Evolutionary conservation across 108 stramenopile species (phyloP).

Genomic region (Pseudonitzschia multistriata): DNA sequence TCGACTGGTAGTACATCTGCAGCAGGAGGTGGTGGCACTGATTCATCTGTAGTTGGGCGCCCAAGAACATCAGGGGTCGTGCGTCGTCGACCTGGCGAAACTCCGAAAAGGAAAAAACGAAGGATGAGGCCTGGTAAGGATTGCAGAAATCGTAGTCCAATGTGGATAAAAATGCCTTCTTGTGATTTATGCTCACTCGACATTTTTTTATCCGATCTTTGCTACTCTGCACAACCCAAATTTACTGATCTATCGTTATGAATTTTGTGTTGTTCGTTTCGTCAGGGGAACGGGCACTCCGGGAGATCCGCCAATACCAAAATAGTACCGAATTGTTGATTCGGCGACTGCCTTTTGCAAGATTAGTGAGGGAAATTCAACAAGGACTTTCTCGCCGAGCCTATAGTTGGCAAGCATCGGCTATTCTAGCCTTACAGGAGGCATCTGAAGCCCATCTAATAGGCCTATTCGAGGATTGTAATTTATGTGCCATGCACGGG

Average conservation of each 20-base stretch:
- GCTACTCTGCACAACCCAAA: not conserved
- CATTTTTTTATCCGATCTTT: not conserved
- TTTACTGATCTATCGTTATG: too few species aligned
- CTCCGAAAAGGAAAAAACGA: slow-evolving; percentile 43
- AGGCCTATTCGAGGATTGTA: slow-evolving; percentile 93
- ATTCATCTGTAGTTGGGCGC: slow-evolving; percentile 23
- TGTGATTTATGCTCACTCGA: not conserved
- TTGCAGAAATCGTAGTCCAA: not conserved
- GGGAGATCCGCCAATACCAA: slow-evolving; percentile 95
- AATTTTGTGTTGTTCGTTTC: not conserved
- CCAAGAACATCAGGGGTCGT: slow-evolving; percentile 6
- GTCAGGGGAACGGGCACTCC: slow-evolving; percentile 83
- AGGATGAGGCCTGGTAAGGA: slow-evolving; percentile 58
- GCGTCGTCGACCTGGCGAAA: slow-evolving; percentile 12
- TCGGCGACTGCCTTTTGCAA: slow-evolving; percentile 94
- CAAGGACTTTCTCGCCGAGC: slow-evolving; percentile 43
- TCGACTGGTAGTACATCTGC: slow-evolving; percentile 4
- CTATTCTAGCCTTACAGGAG: slow-evolving; percentile 94
- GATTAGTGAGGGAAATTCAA: slow-evolving; percentile 90
- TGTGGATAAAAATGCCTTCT: not conserved
- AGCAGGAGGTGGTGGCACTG: slow-evolving; percentile 4
- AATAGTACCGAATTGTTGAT: slow-evolving; percentile 86
- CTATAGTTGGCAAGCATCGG: slow-evolving; percentile 93
- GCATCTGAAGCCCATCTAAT: slow-evolving; percentile 93
- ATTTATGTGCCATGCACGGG: slow-evolving; percentile 95